A percentile compares a stretch with the other conserved stretches of the same genome.
Conservation (phyloP, 495 filamentous ascomycete genomes). For the Penicillium taxi region DNA sequence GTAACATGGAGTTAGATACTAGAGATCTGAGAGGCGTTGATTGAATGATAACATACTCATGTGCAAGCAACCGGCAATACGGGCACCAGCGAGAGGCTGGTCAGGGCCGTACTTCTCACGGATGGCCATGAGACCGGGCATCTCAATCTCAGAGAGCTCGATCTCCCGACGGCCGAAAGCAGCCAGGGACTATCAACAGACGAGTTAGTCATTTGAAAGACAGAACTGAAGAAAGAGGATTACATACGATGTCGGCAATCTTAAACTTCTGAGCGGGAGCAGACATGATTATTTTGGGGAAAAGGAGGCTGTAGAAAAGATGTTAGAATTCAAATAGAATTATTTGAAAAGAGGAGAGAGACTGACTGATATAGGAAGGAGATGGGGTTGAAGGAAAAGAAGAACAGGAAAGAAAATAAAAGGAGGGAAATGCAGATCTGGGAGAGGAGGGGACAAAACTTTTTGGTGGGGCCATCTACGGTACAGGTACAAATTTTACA, state of each 20-base stretch:
- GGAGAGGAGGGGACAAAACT: constrained; percentile 16
- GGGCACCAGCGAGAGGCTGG: constrained; percentile 85
- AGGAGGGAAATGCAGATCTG: constrained; percentile 12
- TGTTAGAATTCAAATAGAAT: constrained; percentile 7
- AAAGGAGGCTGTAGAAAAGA: constrained; percentile 1
- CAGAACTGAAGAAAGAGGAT: neutral
- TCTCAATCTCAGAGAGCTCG: constrained; percentile 96
- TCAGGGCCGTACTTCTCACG: constrained; percentile 81
- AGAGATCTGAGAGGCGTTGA: constrained; percentile 1
- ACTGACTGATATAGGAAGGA: neutral
- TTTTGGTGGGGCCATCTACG: constrained; percentile 10
- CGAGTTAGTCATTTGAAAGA: constrained; percentile 15
- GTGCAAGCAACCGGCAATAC: constrained; percentile 96
- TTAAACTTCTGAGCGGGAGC: constrained; percentile 91
- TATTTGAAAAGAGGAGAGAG: neutral
- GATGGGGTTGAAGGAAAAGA: constrained; percentile 3
- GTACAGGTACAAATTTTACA: constrained; percentile 6
- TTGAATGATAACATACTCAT: constrained; percentile 60
- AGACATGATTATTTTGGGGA: constrained; percentile 33
- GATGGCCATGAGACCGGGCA: constrained; percentile 95
- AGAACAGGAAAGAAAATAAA: constrained; percentile 11
- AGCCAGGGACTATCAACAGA: constrained; percentile 58
- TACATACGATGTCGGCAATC: constrained; percentile 86
- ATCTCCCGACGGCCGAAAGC: constrained; percentile 99
- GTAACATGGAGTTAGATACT: constrained; percentile 11